Evolutionary conservation across 108 stramenopile species (phyloP), one percentile per base, ranked within the genome.

Genomic region (Cyclotella choctawhatcheeana): DNA sequence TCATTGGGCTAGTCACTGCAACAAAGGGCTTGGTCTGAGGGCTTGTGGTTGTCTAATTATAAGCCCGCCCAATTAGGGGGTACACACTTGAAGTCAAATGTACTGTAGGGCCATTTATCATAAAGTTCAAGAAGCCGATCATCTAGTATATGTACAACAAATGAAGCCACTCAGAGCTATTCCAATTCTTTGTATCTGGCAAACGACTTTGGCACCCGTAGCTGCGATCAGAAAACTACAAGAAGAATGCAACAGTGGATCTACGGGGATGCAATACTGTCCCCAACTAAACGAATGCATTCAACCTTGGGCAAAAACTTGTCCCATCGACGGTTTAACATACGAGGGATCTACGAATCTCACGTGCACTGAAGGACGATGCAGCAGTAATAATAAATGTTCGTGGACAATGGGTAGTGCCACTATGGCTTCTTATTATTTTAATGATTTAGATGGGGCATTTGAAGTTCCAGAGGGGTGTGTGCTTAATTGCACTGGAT

Each of bases 381-480:
- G 55, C 55, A 56, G 55, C 55, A 56, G 55, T 13, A 30, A 56
- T 0, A 30, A 56, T 0, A 30, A 56, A 30, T 56, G 55, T 30
- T 1, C 3, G 14, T 56, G 55, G 55, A 31, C 55, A 27, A n/a
- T n/a, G 2, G 55, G 29, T 0, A 56, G 29, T 31, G 10, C 55
- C 12, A 12, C 12, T 13, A 30, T 56, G 10, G 55, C 29, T 10
- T 16, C 55, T 30, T 56, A 6, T 56, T 56, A 56, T n/a, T 56
- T 56, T 30, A 12, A 2, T 13, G 55, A 56, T 56, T 30, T 56
- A 2, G 30, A 30, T 31, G 55, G 55, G 3, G 29, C 27, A 13
- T 56, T 56, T 56, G 29, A 56, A 14, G 55, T 56, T 30, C 55
- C 55, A 16, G 55, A 56, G 14, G 55, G 55, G 13, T 56, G 55